Evolutionary conservation across 768 basidiomycete species (phyloP).

Genomic region (Floccularia luteovirens): DNA sequence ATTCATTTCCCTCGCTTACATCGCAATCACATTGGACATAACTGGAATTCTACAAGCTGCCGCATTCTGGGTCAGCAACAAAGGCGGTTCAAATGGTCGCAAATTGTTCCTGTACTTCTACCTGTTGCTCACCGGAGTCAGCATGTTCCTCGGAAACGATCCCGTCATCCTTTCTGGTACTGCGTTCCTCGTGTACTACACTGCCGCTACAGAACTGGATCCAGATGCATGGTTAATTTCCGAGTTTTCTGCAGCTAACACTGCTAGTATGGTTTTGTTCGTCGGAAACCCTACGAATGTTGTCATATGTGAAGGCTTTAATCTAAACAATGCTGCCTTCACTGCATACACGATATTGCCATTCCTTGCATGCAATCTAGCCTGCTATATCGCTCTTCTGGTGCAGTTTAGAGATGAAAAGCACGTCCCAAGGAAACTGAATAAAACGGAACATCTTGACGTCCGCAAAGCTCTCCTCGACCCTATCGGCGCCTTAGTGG

Average conservation of each 20-base stretch:
- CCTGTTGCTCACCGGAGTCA: conserved; percentile 69
- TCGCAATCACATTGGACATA: conserved; percentile 85
- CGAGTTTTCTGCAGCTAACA: conserved; percentile 76
- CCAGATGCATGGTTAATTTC: conserved; percentile 66
- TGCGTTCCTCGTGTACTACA: conserved; percentile 85
- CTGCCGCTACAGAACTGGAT: conserved; percentile 49
- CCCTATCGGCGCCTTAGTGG: conserved; percentile 66
- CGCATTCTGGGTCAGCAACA: conserved; percentile 84
- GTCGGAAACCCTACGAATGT: conserved; percentile 94
- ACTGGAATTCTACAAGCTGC: conserved; percentile 83
- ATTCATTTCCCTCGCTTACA: conserved; percentile 89
- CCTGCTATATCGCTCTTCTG: conserved; percentile 52
- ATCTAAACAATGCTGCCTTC: conserved; percentile 69
- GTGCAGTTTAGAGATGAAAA: conserved; percentile 52
- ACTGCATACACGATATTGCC: conserved; percentile 82
- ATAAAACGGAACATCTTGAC: conserved; percentile 26
- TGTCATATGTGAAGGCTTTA: conserved; percentile 83
- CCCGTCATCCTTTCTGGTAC: conserved; percentile 91
- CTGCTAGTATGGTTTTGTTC: conserved; percentile 67
- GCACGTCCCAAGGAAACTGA: conserved; percentile 43
- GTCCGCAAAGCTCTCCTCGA: conserved; percentile 65
- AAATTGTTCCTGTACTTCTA: conserved; percentile 79
- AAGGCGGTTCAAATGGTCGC: conserved; percentile 66
- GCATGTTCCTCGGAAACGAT: conserved; percentile 86
- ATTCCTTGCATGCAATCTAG: conserved; percentile 59